Evolutionary conservation across 352 stramenopile genomes (phyloP), one percentile per base, ranked within the genome.

Genomic region (Globisporangium sylvaticum): DNA sequence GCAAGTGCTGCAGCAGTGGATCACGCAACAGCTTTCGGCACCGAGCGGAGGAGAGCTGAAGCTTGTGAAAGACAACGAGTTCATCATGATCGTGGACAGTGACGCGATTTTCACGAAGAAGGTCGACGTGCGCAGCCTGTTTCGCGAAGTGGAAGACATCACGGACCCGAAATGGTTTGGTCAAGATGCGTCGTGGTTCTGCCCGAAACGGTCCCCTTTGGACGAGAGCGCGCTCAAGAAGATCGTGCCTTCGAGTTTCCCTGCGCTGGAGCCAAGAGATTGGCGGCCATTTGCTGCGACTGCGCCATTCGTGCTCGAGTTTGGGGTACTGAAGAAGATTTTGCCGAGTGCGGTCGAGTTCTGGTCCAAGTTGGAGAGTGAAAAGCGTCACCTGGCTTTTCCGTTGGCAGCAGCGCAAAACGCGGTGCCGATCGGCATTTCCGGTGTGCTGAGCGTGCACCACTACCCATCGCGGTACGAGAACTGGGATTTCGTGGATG

Each of bases 401-500:
- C 83, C 87, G 20, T 62, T 95, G n/a, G 82, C 85, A 12, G 82
- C 82, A 1, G 84, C 83, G 18, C 85, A 95, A 50, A 73, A 83
- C 24, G 72, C 74, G 12, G 57, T 76, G 2, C 64, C 71, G 0
- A 81, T 94, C 42, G 85, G 84, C 25, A 85, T 94, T 24, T 85
- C 84, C 0, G 83, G 87, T 32, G 80, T 81, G n/a, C 67, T 95
- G 3, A 92, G 76, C 60, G 74, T 95, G 8, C 84, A 91, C 64
- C 76, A 90, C 64, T 95, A 94, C 61, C 74, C 82, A 24, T 95
- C 85, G 55, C 85, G 87, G 4, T 93, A 91, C 62, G 85, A 94
- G 65, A 94, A 95, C 74, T 95, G 87, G 87, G 85, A 95, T 61
- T 92, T 94, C 66, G 85, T 84, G 4, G 87, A 95, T 58, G 83